phyloP scores from a whole-genome alignment of 257 asterid genomes.

The Anisodus tanguticus region DNA sequence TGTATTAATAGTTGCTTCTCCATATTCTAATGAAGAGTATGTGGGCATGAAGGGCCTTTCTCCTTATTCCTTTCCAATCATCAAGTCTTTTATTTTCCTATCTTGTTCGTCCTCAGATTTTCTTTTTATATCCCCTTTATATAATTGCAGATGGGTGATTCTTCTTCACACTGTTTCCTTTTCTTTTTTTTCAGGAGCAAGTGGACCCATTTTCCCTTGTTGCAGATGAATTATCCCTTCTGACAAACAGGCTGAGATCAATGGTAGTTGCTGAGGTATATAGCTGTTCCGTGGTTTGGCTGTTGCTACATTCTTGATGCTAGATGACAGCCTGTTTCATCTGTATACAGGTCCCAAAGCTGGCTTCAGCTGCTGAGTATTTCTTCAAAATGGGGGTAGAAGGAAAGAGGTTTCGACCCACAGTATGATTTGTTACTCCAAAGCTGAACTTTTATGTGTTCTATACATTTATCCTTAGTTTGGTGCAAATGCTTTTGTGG shows the following conservation, averaged over 20 bases:
- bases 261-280: slow-evolving; percentile 97
- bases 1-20: not conserved
- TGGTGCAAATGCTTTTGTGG: not conserved
- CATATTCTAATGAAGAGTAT: not conserved
- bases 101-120: slow-evolving; percentile 10
- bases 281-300: slow-evolving; percentile 31
- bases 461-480: not conserved
- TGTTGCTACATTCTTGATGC: slow-evolving; percentile 27
- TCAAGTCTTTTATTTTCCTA: not conserved
- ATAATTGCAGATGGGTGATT: slow-evolving; percentile 22
- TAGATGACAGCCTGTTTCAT: slow-evolving; percentile 26
- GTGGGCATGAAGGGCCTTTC: not conserved
- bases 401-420: slow-evolving; percentile 97
- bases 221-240: slow-evolving; percentile 85
- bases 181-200: slow-evolving; percentile 62
- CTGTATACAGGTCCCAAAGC: slow-evolving; percentile 84
- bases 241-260: slow-evolving; percentile 84
- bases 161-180: not conserved
- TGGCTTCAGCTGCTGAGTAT: slow-evolving; percentile 96
- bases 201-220: slow-evolving; percentile 95
- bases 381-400: slow-evolving; percentile 90
- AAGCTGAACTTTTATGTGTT: not conserved
- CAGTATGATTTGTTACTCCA: slow-evolving; percentile 56
- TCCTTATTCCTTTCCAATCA: not conserved
- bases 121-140: not conserved